Conservation (phyloP, 495 filamentous ascomycete genomes). For the Penicillium arizonense region DNA sequence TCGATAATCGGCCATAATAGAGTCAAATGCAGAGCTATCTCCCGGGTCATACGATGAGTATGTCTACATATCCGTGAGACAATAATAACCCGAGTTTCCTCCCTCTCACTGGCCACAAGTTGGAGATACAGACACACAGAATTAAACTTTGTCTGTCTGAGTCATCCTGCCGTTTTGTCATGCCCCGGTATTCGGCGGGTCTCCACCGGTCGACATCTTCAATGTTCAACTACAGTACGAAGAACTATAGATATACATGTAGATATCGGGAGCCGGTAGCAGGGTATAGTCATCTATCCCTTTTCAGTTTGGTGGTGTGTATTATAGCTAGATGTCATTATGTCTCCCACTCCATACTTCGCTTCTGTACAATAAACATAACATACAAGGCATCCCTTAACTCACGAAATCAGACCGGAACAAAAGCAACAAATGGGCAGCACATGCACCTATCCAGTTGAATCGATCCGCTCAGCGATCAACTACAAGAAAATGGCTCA, state of each 20-base stretch:
- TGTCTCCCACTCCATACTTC: neutral
- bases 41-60: neutral
- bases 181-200: conserved; percentile 31
- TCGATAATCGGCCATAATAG: neutral
- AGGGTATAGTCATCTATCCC: too few species aligned
- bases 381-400: neutral
- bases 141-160: conserved; percentile 5
- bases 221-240: neutral
- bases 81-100: neutral
- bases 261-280: too few species aligned
- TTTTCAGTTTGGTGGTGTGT: too few species aligned
- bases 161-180: conserved; percentile 24
- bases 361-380: neutral
- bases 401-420: conserved; percentile 16
- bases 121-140: neutral
- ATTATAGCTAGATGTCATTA: too few species aligned
- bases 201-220: conserved; percentile 12
- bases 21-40: neutral
- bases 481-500: conserved; percentile 17
- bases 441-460: conserved; percentile 4
- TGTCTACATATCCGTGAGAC: neutral
- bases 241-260: neutral
- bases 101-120: neutral
- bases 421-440: neutral
- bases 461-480: conserved; percentile 7